phyloP scores from a whole-genome alignment of 2,329 filamentous ascomycete genomes.

The Lachnellula cervina region DNA sequence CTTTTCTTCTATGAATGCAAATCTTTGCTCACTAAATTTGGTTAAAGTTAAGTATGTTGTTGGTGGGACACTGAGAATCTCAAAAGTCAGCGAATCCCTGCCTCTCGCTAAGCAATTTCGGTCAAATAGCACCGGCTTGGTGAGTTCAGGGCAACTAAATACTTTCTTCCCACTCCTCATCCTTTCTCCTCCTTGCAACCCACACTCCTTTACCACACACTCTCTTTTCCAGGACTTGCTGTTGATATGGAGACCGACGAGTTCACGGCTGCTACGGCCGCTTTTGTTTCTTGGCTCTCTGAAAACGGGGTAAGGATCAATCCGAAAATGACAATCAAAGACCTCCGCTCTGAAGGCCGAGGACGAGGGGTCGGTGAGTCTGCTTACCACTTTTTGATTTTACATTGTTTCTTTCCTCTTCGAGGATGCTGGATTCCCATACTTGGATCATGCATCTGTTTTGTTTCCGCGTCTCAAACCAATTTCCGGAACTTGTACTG shows the following conservation, averaged over 20 bases:
- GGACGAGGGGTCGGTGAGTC: conserved; percentile 60
- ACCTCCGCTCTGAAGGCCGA: conserved; percentile 50
- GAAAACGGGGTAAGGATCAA: conserved; percentile 49
- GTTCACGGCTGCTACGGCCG: conserved; percentile 42
- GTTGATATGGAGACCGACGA: conserved; percentile 27
- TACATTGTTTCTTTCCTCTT: not conserved
- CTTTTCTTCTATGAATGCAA: too few relatives aligned
- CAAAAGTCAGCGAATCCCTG: too few relatives aligned
- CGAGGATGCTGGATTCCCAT: not conserved
- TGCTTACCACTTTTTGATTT: not conserved
- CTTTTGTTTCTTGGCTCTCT: conserved; percentile 54
- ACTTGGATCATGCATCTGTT: not conserved
- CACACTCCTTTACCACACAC: not conserved
- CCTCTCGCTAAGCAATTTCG: too few relatives aligned
- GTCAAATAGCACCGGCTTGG: too few relatives aligned
- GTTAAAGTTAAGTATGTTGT: too few relatives aligned
- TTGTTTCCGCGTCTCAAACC: not conserved
- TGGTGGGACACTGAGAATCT: too few relatives aligned
- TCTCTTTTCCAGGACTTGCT: not conserved
- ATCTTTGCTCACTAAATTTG: too few relatives aligned
- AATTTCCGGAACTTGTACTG: conserved; percentile 6
- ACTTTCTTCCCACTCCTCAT: not conserved
- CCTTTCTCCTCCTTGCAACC: not conserved
- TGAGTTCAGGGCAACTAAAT: not conserved
- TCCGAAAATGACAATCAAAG: conserved; percentile 52